Conservation (phyloP, 1,284 basidiomycete genomes). For the Wallemia ichthyophaga region DNA sequence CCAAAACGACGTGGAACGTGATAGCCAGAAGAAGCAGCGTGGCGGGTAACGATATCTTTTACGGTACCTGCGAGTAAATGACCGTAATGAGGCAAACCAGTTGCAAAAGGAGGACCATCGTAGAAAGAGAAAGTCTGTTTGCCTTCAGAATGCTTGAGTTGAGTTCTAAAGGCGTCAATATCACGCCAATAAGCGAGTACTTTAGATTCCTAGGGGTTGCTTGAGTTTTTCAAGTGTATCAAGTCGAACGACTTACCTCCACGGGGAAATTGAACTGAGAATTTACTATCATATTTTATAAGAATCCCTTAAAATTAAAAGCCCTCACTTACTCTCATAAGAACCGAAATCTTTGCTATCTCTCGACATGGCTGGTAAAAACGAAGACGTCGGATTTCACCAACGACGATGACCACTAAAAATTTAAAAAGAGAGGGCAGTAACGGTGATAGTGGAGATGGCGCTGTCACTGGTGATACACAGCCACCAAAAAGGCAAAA, state of each 20-base stretch:
- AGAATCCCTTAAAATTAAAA: neutral
- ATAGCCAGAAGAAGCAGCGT: conserved; percentile 74
- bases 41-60: conserved; percentile 94
- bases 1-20: conserved; percentile 89
- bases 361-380: neutral
- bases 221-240: neutral
- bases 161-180: conserved; percentile 92
- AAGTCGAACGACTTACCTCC: neutral
- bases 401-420: neutral
- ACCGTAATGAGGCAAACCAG: conserved; percentile 87
- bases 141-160: conserved; percentile 67
- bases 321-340: neutral
- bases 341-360: neutral
- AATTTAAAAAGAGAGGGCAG: neutral
- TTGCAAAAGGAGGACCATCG: conserved; percentile 93
- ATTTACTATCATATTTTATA: neutral
- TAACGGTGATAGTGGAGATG: too few species aligned
- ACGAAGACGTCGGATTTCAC: neutral
- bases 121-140: conserved; percentile 77
- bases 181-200: conserved; percentile 78
- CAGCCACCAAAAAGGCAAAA: neutral
- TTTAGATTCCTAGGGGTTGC: conserved; percentile 45
- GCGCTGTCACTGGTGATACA: neutral
- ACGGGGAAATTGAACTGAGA: neutral
- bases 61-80: conserved; percentile 67